These are phyloP conservation scores for Paraurostyla sp. DNA, from an alignment of 73 alveolate species.

Conservation along the genomic window DNA sequence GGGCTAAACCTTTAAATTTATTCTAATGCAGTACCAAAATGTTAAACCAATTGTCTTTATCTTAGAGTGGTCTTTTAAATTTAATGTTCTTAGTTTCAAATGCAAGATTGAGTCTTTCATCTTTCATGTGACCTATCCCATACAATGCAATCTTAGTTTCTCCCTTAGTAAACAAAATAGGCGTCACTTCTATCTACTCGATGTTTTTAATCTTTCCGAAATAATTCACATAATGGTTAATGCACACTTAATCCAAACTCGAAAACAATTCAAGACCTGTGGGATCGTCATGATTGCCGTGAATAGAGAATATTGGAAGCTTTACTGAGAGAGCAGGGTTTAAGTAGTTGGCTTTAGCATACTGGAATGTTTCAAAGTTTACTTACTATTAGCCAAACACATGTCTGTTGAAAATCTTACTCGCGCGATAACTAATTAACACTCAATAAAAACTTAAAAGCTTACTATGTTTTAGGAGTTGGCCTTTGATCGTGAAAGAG, in stretches of 20 bases:
- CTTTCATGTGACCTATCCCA: slow-evolving; percentile 98
- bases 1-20: slow-evolving; percentile 89
- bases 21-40: slow-evolving; percentile 96
- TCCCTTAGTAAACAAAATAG: slow-evolving; percentile 93
- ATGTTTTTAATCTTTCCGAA: slow-evolving; percentile 90
- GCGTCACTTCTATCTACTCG: slow-evolving; percentile 89
- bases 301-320: slow-evolving; percentile 95
- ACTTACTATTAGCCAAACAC: slow-evolving; percentile 91
- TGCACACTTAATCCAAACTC: slow-evolving; percentile 85
- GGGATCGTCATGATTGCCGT: slow-evolving; percentile 99
- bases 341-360: slow-evolving; percentile 84
- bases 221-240: slow-evolving; percentile 91
- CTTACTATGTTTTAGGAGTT: slow-evolving; percentile 82
- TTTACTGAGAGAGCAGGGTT: slow-evolving; percentile 87
- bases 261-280: slow-evolving; percentile 91
- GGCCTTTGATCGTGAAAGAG: slow-evolving; percentile 97
- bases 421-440: slow-evolving; percentile 57
- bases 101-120: slow-evolving; percentile 91
- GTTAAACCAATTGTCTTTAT: slow-evolving; percentile 87
- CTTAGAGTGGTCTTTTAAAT: slow-evolving; percentile 86
- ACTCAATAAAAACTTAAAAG: neutral
- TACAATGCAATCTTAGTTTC: slow-evolving; percentile 92
- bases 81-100: slow-evolving; percentile 87
- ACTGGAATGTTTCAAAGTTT: slow-evolving; percentile 80
- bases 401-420: slow-evolving; percentile 87